These are phyloP conservation scores for Penicillium brevicompactum DNA, from an alignment of 2,329 filamentous ascomycete genomes.

Conservation along the genomic window DNA sequence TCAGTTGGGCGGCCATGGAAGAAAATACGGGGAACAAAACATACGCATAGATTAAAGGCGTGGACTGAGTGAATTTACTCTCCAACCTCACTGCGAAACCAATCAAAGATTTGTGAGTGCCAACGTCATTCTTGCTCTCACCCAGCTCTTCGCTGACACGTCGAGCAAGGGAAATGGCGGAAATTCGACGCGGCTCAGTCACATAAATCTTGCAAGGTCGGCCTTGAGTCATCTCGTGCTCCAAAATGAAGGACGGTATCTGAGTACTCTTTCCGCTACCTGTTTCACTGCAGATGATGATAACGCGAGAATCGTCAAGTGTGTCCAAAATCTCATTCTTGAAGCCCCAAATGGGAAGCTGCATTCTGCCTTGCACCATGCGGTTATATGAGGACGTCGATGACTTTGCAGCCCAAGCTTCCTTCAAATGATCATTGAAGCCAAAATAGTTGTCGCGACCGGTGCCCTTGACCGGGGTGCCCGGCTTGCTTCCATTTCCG, in stretches of 20 bases:
- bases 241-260: conserved; percentile 89
- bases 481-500: conserved; percentile 31
- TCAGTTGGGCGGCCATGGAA: not conserved
- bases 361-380: conserved; percentile 78
- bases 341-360: conserved; percentile 88
- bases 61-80: conserved; percentile 79
- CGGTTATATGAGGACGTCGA: conserved; percentile 63
- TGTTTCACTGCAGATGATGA: conserved; percentile 95
- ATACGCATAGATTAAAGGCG: conserved; percentile 85
- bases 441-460: conserved; percentile 23
- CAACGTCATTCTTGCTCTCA: conserved; percentile 78
- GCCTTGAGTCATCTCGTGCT: conserved; percentile 80
- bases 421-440: conserved; percentile 47
- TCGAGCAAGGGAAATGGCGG: conserved; percentile 88
- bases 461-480: conserved; percentile 26
- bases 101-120: conserved; percentile 79
- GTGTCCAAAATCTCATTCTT: conserved; percentile 74
- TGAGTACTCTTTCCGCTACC: conserved; percentile 98
- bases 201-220: conserved; percentile 90
- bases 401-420: conserved; percentile 56
- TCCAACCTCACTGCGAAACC: conserved; percentile 95
- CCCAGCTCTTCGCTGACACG: conserved; percentile 94
- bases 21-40: conserved; percentile 17
- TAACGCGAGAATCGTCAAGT: conserved; percentile 78
- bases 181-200: conserved; percentile 93